Evolutionary conservation across 768 basidiomycete genomes (phyloP), one percentile per base, ranked within the genome.

Genomic region (Tricholoma sp.): DNA sequence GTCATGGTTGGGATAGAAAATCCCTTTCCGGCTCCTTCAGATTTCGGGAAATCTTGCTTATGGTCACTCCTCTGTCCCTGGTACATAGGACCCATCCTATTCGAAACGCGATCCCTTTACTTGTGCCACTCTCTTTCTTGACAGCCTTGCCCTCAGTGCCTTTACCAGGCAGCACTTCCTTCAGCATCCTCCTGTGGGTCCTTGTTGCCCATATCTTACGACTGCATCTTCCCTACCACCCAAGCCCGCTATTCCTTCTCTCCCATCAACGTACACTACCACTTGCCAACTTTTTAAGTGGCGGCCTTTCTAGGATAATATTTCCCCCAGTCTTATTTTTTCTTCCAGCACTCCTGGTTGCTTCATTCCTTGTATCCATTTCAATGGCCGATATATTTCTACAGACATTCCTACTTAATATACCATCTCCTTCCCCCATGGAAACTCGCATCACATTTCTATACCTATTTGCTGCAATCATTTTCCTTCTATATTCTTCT

Each of bases 371-470:
- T 36, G 61, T 85, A 24, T 83, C 81, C 2, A 61, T 73, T 18
- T 80, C 84, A 0, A 65, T 86, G 18, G 65, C 66, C 10, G 78
- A 81, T 54, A 67, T 67, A 1, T 70, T 74, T 51, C 57, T 65
- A 44, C 47, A 53, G 10, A 11, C 44, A 24, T 44, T 39, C 39
- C 53, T 29, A 54, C 32, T 48, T 18, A 13, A 53, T 39, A 47
- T 60, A 6, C 20, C 61, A 31, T 42, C 62, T 13, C 68, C 71
- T 8, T 67, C 80, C 1, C 82, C 84, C 2, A 74, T 80, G 65
- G 74, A 80, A 63, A 79, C 78, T 0, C 73, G 82, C 17, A 63
- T 70, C 6, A 72, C 72, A 5, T 76, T 81, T 55, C 66, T 81
- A 9, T 29, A 68, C 36, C 66, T 84, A 33, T 68, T 70, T 34